Evolutionary conservation across 768 basidiomycete species (phyloP).

Genomic region (Podaxis sp.): DNA sequence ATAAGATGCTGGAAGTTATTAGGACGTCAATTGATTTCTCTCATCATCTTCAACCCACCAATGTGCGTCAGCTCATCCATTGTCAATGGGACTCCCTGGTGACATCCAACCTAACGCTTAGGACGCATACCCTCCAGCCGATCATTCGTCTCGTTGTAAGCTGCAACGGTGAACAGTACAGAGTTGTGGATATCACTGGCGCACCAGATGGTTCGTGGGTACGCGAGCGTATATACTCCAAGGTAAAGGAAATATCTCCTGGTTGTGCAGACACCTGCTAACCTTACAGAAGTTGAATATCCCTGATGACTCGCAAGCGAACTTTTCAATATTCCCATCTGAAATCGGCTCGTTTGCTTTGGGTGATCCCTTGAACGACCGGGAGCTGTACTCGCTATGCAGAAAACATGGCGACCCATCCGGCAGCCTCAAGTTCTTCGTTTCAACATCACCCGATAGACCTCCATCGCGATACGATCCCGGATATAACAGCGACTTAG

Average conservation of each 20-base stretch:
- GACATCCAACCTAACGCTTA: conserved; percentile 3
- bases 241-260: conserved; percentile 27
- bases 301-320: conserved; percentile 35
- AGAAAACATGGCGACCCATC: conserved; percentile 43
- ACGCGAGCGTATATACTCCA: conserved; percentile 43
- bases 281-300: conserved; percentile 36
- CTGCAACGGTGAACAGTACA: conserved; percentile 49
- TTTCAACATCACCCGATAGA: conserved; percentile 43
- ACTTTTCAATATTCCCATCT: conserved; percentile 45
- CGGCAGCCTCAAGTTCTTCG: conserved; percentile 50
- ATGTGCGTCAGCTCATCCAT: conserved; percentile 3
- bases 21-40: not conserved
- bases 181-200: conserved; percentile 46
- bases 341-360: conserved; percentile 46
- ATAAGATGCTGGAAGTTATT: conserved; percentile 16
- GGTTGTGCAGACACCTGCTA: not conserved
- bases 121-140: conserved; percentile 27
- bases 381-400: conserved; percentile 39
- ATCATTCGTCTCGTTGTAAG: conserved; percentile 45
- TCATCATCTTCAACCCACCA: not conserved
- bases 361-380: conserved; percentile 38
- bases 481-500: conserved; percentile 16
- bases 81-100: not conserved
- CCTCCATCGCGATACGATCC: conserved; percentile 28
- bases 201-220: conserved; percentile 42